A percentile compares a stretch with the other conserved stretches of the same genome.
Evolutionary conservation across 805 yeast species (phyloP).

Genomic region (Myxozyma mucilagina): DNA sequence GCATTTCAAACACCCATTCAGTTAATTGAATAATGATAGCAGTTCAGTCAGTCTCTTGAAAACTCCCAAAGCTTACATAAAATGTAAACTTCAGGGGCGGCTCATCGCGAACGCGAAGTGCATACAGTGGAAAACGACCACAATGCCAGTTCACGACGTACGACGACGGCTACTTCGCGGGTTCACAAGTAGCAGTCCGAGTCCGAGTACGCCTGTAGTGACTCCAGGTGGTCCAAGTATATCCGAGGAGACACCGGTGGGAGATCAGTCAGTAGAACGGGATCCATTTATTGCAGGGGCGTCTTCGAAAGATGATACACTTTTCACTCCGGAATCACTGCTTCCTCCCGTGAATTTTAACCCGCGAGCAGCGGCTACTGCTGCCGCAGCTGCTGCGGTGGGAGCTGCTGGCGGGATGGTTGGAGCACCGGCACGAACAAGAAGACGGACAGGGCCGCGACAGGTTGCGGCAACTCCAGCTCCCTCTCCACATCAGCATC

Average conservation of each 20-base stretch:
- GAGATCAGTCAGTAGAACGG: too few relatives aligned
- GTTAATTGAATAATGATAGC: too few relatives aligned
- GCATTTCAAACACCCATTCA: too few relatives aligned
- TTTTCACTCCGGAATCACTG: background rate
- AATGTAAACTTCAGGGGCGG: too few relatives aligned
- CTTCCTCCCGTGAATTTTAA: too few relatives aligned
- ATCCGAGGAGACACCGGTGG: too few relatives aligned
- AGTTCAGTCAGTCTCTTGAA: too few relatives aligned
- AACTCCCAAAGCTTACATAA: too few relatives aligned
- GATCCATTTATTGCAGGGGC: too few relatives aligned
- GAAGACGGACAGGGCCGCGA: background rate
- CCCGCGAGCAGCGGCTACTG: background rate
- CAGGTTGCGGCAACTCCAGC: background rate
- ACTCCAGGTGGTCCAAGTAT: too few relatives aligned
- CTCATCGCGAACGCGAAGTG: too few relatives aligned
- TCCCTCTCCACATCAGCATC: conserved; percentile 1
- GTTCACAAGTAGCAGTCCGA: conserved; percentile 2
- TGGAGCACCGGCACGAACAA: background rate
- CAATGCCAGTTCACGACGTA: conserved; percentile 23
- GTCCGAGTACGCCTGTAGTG: background rate
- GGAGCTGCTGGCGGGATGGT: background rate
- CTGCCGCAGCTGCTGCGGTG: background rate
- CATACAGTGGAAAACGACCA: too few relatives aligned
- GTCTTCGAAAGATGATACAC: background rate
- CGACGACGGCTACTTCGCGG: conserved; percentile 23